Evolutionary conservation across 495 filamentous ascomycete species (phyloP), one percentile per base, ranked within the genome.

Genomic region (Stereocaulon alpinum): DNA sequence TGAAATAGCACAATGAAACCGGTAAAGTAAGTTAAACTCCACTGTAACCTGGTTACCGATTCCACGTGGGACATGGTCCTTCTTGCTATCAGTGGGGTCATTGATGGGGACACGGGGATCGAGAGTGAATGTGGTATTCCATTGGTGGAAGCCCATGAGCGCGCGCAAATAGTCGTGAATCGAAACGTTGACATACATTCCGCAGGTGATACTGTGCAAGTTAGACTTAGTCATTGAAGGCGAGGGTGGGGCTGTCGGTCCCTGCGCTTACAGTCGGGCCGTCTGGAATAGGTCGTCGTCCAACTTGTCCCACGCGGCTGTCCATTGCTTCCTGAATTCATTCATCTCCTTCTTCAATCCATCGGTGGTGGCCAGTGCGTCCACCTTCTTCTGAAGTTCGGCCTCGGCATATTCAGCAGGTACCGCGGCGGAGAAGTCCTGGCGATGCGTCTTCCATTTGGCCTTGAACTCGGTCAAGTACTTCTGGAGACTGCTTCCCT

Each of bases 1-100:
- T 6, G 74, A 77, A 3, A 79, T 65, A 0, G 70, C 68, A 7
- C 75, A 73, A 60, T 82, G 77, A 65, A 78, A 82, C 9, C 79
- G 70, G 50, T 82, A 82, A 17, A 82, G 71, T 4, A 82, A 66
- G 61, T 81, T 81, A 64, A 81, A 82, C 65, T 82, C 79, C 10
- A 72, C 72, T 32, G 73, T 74, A n/a, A 80, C 78, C 40, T 81
- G 77, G 62, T 80, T 80, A 17, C 79, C 79, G 14, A 70, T 65
- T 15, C 74, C 79, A 12, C 66, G 61, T 0, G 69, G 62, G 20
- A 65, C 53, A 11, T 40, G 6, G 22, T 57, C 55, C 44, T 57
- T 57, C 43, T 57, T 57, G 29, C 61, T 59, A 6, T 60, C 47
- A 3, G 24, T 49, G 7, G 47, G 24, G 29, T 58, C 54, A 22